A percentile compares a stretch with the other conserved stretches of the same genome.
These are phyloP conservation scores for Coleophoma eucalyptorum DNA, from an alignment of 2,329 filamentous ascomycete genomes.

Conservation along the genomic window DNA sequence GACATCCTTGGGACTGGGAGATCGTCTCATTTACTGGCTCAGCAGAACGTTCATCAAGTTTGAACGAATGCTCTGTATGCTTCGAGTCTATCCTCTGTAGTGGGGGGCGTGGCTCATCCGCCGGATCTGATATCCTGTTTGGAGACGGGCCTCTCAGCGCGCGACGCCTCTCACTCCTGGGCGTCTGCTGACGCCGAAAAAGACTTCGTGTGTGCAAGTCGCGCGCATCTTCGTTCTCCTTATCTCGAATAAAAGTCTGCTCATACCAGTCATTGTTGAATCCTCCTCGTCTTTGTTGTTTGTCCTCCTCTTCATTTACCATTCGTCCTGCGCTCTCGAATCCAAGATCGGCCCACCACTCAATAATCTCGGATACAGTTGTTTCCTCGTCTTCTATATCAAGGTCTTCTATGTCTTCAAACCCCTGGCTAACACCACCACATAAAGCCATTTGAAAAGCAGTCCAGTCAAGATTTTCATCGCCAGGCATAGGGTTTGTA, in stretches of 20 bases:
- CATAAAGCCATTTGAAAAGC: constrained; percentile 63
- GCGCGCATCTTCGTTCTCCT: background rate
- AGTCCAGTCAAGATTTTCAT: constrained; percentile 57
- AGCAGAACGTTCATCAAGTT: background rate
- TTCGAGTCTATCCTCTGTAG: background rate
- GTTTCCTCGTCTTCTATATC: constrained; percentile 13
- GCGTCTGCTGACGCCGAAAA: no score
- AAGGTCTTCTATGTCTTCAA: constrained; percentile 28
- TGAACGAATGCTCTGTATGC: background rate
- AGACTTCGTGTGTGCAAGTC: background rate
- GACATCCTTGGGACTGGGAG: no score
- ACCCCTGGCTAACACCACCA: constrained; percentile 51
- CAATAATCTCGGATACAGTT: constrained; percentile 15
- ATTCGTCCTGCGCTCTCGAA: constrained; percentile 13
- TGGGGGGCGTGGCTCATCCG: background rate
- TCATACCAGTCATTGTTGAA: background rate
- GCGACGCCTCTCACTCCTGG: no score
- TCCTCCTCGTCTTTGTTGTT: background rate
- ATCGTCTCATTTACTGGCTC: background rate
- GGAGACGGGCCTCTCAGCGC: no score
- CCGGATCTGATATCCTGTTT: no score
- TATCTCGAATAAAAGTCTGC: background rate
- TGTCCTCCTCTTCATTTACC: constrained; percentile 4
- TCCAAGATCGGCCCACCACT: constrained; percentile 19
- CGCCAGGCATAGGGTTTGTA: constrained; percentile 17